Evolutionary conservation across 768 basidiomycete species (phyloP), one percentile per base, ranked within the genome.

Genomic region (Hygrophorus pudorinus): DNA sequence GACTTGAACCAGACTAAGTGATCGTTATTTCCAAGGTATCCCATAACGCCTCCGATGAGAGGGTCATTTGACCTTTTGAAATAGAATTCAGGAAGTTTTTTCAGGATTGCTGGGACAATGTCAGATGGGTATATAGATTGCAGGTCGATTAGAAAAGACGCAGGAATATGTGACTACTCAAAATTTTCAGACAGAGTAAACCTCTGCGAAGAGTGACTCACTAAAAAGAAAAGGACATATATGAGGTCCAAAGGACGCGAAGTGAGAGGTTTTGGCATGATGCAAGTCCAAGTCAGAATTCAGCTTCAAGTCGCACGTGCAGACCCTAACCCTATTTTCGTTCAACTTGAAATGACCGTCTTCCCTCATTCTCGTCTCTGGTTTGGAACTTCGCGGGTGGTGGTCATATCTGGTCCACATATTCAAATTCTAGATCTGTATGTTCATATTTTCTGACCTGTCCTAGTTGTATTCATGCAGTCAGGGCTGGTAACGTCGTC

Each of bases 161-260:
- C 76, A 0, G 79, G 73, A 28, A 88, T 64, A 54, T 91, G 87
- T 1, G 79, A 64, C 68, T 70, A 42, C 21, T 21, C 20, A 38
- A 16, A 24, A 38, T 12, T 29, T 48, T 21, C 34, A n/a, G 29
- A 21, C 30, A 28, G 9, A 17, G 28, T 27, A 33, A 24, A 20
- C 1, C 13, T 28, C 2, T 17, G 7, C 28, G 38, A 24, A 35
- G 28, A 39, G 9, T 4, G 27, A 20, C 75, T 47, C 48, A 79
- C 84, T 45, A 79, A 52, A 51, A 86, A 88, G 64, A 85, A 89
- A 0, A 54, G 40, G 48, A 85, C 83, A 56, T 88, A 89, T 2
- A 85, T 21, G 2, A 83, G 51, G 57, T 86, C 84, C 32, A 77
- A 49, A 10, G 79, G 80, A 47, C 84, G 78, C 21, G 73, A 64